Conservation (phyloP, 2,329 filamentous ascomycete genomes). For the Hymenoscyphus linearis region DNA sequence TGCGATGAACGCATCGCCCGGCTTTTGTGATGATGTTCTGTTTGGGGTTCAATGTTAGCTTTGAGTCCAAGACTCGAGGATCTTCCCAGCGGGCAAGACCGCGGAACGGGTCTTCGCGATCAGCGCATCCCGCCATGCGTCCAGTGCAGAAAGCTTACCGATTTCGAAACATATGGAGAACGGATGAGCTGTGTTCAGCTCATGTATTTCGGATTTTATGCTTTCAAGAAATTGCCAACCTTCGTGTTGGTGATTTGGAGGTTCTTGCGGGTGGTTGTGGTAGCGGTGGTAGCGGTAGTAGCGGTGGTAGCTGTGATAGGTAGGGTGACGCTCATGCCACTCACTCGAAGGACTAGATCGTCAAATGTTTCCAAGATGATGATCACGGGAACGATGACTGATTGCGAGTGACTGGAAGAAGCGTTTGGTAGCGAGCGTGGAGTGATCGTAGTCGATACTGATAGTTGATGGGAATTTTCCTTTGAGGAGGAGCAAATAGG, state of each 20-base stretch:
- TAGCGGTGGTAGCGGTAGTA: not conserved
- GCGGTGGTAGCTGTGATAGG: constrained; percentile 1
- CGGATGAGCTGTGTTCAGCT: constrained; percentile 18
- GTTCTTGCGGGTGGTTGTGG: not conserved
- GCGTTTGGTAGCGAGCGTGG: not conserved
- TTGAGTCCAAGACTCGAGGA: not conserved
- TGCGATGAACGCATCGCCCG: constrained; percentile 75
- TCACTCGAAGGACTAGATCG: not conserved
- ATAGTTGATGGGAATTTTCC: not conserved
- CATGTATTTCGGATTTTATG: constrained; percentile 5
- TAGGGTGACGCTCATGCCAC: not conserved
- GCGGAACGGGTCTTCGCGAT: not conserved
- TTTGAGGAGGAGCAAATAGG: not conserved
- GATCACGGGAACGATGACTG: not conserved
- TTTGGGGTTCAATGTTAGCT: constrained; percentile 37
- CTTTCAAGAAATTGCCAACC: not conserved
- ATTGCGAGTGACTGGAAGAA: not conserved
- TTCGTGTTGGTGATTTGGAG: not conserved
- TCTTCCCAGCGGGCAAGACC: not conserved
- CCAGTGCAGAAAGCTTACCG: constrained; percentile 25
- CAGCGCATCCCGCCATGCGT: constrained; percentile 1
- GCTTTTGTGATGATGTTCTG: constrained; percentile 66
- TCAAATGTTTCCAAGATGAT: not conserved
- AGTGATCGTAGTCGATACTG: not conserved
- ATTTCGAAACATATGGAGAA: constrained; percentile 34